A percentile compares a stretch with the other conserved stretches of the same genome.
phyloP scores from a whole-genome alignment of 352 stramenopile genomes.

The Phytophthora sp. region DNA sequence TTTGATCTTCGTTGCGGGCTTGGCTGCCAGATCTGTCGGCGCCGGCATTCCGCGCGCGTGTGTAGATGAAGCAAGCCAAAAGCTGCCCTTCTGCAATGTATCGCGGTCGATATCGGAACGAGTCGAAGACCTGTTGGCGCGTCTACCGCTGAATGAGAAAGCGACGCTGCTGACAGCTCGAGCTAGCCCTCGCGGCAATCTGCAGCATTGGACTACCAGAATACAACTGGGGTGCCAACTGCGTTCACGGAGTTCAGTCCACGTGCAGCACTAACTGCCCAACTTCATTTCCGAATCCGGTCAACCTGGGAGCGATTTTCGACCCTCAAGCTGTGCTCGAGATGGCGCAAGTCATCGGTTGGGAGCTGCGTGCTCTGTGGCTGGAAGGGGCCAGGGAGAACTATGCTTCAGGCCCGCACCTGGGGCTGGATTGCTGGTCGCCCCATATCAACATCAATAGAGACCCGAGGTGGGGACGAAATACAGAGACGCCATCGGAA shows the following conservation, averaged over 20 bases:
- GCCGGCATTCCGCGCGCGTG: conserved; percentile 55
- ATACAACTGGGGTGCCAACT: conserved; percentile 96
- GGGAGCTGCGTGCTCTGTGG: conserved; percentile 67
- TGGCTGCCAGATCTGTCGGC: background rate
- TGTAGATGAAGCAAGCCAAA: conserved; percentile 16
- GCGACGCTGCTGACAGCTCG: conserved; percentile 72
- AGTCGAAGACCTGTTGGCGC: conserved; percentile 76
- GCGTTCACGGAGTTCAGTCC: conserved; percentile 91
- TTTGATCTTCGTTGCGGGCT: background rate
- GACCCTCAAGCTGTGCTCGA: conserved; percentile 75
- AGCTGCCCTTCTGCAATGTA: conserved; percentile 76
- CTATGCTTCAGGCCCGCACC: conserved; percentile 53
- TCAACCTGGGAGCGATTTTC: conserved; percentile 90
- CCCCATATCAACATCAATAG: conserved; percentile 95
- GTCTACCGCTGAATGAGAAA: conserved; percentile 77
- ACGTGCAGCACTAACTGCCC: conserved; percentile 78
- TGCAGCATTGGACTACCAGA: conserved; percentile 85
- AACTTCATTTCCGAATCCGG: conserved; percentile 92
- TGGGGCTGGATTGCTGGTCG: conserved; percentile 90
- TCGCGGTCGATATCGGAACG: conserved; percentile 53
- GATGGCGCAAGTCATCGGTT: conserved; percentile 89
- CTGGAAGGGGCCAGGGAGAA: conserved; percentile 67
- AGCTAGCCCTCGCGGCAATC: conserved; percentile 68
- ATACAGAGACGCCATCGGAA: conserved; percentile 92
- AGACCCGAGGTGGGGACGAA: conserved; percentile 92